These are phyloP conservation scores for Fulvia fulva DNA, from an alignment of 2,329 filamentous ascomycete species.

Conservation along the genomic window DNA sequence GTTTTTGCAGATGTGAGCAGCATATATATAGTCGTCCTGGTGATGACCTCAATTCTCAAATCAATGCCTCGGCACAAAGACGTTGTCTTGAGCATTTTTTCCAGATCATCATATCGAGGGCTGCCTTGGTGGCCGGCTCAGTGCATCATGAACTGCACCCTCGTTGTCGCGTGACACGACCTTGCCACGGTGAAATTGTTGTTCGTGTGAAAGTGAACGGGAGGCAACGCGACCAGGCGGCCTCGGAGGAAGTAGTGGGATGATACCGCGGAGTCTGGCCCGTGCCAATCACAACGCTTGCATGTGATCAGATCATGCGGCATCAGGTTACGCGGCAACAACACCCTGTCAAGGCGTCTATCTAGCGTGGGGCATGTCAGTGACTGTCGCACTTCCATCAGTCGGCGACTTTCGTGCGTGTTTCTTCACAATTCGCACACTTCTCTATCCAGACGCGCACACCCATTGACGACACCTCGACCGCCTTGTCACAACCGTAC, in stretches of 20 bases:
- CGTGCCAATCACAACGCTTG: neutral
- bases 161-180: neutral
- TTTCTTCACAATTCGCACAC: conserved; percentile 1
- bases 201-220: neutral
- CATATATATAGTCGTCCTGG: neutral
- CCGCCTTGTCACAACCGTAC: neutral
- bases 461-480: conserved; percentile 12
- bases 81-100: neutral
- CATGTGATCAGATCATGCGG: neutral
- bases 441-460: conserved; percentile 2
- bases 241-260: neutral
- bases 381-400: conserved; percentile 5
- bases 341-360: conserved; percentile 1
- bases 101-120: neutral
- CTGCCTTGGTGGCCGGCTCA: neutral
- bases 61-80: neutral
- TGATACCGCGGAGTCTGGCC: neutral
- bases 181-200: neutral
- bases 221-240: neutral
- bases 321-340: neutral
- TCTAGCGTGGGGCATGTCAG: conserved; percentile 12
- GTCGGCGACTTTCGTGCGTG: conserved; percentile 9
- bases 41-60: neutral
- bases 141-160: neutral
- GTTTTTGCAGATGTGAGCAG: neutral